These are phyloP conservation scores for Penicilliopsis zonata DNA, from an alignment of 495 filamentous ascomycete species.

Conservation along the genomic window DNA sequence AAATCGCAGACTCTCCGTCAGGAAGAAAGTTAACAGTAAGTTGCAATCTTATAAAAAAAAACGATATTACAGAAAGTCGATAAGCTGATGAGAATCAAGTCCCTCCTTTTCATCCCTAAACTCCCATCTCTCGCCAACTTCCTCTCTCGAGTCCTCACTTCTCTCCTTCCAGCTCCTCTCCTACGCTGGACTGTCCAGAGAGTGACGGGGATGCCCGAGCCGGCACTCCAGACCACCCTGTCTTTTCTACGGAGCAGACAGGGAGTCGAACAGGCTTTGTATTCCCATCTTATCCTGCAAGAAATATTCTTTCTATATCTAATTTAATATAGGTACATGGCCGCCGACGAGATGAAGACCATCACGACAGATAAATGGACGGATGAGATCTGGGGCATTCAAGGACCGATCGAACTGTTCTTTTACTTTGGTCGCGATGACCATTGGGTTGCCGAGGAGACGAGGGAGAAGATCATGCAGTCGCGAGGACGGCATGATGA, in stretches of 20 bases:
- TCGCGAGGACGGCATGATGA: constrained; percentile 29
- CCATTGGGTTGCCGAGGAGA: constrained; percentile 70
- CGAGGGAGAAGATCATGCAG: constrained; percentile 62
- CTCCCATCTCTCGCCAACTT: constrained; percentile 41
- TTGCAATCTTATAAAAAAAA: no score
- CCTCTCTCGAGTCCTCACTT: constrained; percentile 35
- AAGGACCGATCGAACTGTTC: constrained; percentile 41
- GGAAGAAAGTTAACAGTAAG: constrained; percentile 45
- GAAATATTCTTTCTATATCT: neutral
- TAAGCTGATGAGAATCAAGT: no score
- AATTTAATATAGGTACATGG: constrained; percentile 41
- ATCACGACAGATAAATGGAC: constrained; percentile 73
- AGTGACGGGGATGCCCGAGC: constrained; percentile 41
- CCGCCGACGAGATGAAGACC: constrained; percentile 59
- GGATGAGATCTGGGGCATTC: constrained; percentile 64
- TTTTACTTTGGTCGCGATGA: constrained; percentile 74
- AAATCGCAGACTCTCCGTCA: constrained; percentile 54
- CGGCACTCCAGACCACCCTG: constrained; percentile 48
- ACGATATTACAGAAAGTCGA: no score
- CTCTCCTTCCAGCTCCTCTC: constrained; percentile 26
- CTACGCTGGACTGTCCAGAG: constrained; percentile 30
- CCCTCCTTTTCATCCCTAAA: constrained; percentile 39
- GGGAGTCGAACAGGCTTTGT: constrained; percentile 61
- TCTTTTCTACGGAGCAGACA: constrained; percentile 48
- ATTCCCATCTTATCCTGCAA: constrained; percentile 11